These are phyloP conservation scores for Zygotorulaspora florentina DNA, from an alignment of 805 yeast genomes.

Conservation along the genomic window DNA sequence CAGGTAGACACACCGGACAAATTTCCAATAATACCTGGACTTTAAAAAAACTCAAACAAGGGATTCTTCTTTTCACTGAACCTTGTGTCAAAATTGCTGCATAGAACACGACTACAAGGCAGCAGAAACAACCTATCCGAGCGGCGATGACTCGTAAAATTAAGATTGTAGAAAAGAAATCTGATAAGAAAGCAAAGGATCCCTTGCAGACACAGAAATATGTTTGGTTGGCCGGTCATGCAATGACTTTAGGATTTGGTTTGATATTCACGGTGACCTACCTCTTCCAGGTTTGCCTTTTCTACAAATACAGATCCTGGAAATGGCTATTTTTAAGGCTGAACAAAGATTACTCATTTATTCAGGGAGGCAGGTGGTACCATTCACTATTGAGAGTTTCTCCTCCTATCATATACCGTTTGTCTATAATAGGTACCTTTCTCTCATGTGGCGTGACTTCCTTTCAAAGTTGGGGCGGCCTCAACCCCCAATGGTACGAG, in stretches of 20 bases:
- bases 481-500: constrained; percentile 57
- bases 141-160: constrained; percentile 20
- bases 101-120: too few species aligned
- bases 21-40: background rate
- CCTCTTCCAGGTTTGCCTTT: constrained; percentile 23
- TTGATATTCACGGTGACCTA: constrained; percentile 27
- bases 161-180: constrained; percentile 27
- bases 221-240: constrained; percentile 33
- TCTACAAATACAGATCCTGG: constrained; percentile 35
- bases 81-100: background rate
- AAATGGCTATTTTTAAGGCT: constrained; percentile 30
- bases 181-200: constrained; percentile 19
- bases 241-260: constrained; percentile 24
- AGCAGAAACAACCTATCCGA: background rate
- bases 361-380: constrained; percentile 23
- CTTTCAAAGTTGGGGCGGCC: constrained; percentile 54
- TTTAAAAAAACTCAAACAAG: background rate
- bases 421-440: constrained; percentile 54
- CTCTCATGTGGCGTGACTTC: constrained; percentile 50
- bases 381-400: constrained; percentile 31
- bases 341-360: constrained; percentile 20
- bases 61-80: background rate
- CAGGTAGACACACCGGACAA: background rate
- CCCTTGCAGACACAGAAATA: constrained; percentile 24
- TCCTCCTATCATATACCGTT: constrained; percentile 50